Evolutionary conservation across 2,329 filamentous ascomycete species (phyloP), one percentile per base, ranked within the genome.

Genomic region (Pseudogymnoascus sp.): DNA sequence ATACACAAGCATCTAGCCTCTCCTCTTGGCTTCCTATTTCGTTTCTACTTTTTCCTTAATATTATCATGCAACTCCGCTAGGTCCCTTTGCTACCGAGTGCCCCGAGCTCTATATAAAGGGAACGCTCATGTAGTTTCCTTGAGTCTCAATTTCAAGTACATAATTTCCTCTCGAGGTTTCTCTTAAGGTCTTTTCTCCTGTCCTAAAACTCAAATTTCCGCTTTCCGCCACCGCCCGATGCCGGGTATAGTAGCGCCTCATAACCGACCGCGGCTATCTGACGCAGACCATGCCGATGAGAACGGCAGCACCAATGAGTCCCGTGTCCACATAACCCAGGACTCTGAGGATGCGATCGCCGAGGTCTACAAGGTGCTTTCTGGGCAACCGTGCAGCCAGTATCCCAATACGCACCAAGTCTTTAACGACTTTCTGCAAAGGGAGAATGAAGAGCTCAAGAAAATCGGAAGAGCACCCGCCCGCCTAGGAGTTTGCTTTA

Each of bases 301-400:
- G 16, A 40, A 19, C 35, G 3, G 35, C 10, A 40, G n/a, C 38
- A 5, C 38, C 16, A 19, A 40, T 19, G 38, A 8, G 38, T 19
- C 50, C 4, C 50, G 29, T 31, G 50, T 59, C 26, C 24, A 59
- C 50, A 37, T 59, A 31, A 59, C 50, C 26, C 26, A 59, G 26
- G 50, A 59, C 26, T 31, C 50, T 37, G 50, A 59, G 50, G 50
- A 59, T 37, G 33, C 50, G 26, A 31, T 59, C n/a, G 50, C 50
- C 4, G 24, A 31, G 33, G 26, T 59, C 10, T 21, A 7, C 26
- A 59, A 31, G 33, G 50, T 37, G n/a, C 50, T 59, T 37, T 59
- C 50, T 31, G 2, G 50, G 50, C 50, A 44, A 6, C 40, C 40
- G 40, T 8, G 19, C 2, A 44, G 2, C 40, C 40, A 44, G 19